Base-by-base conservation (phyloP, 2,329 filamentous ascomycete species). In the Neofusicoccum sp. region DNA sequence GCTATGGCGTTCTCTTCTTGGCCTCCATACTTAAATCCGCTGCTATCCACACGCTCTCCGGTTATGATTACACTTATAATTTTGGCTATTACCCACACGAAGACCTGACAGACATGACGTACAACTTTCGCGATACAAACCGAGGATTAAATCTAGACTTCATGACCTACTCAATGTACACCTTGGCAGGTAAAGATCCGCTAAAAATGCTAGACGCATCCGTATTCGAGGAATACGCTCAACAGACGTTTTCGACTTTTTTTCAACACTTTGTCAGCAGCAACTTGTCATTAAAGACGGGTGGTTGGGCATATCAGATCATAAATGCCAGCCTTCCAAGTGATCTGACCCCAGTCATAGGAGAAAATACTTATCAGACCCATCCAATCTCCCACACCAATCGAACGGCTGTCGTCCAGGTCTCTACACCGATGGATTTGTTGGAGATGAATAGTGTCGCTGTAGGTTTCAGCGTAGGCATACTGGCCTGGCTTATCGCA, bases 251-350 rank as follows among this genome's bases (percentile, higher is more conserved):
- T 64, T 62, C 68, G 1, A 71, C 69, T 0, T 74, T 74, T 63
- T 75, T 75, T 58, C 71, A 76, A 37, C 72, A 75, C 12, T 73
- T 64, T 45, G 69, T 67, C 7, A 67, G 66, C 54, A 70, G 61
- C 28, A 66, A 65, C 36, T 14, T 69, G 16, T 67, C 70, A 22
- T 11, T 66, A 7, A 29, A 64, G 3, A 67, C 64, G 1, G 67
- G 70, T 2, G 67, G 69, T 3, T 69, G 67, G 68, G 69, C 12
- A 1, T 68, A 66, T 16, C 67, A 67, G 16, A 33, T 39, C 5
- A 65, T 70, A 45, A 70, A 70, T 22, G 64, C 62, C 16, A 71
- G 67, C 39, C 36, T 71, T 0, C 64, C 69, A 1, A 12, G 22
- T 4, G 34, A 44, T 0, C 56, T 70, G 2, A 16, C 6, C 2